Base-by-base conservation (phyloP, 2,329 filamentous ascomycete genomes). In the Paecilomyces sp. region DNA sequence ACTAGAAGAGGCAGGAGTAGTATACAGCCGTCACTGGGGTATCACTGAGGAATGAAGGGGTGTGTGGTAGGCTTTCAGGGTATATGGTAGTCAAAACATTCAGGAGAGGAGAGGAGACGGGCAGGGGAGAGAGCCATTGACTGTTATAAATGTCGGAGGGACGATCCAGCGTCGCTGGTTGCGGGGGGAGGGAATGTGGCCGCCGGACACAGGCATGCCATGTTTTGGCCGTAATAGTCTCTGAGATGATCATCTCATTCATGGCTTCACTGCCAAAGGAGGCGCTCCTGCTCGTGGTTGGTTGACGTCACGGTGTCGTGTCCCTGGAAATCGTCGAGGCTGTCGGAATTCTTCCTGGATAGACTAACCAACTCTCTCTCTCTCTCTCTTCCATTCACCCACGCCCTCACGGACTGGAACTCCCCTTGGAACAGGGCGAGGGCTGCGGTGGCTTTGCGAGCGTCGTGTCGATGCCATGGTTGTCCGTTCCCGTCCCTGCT, bases 231-330 rank as follows among this genome's bases (percentile, higher is more conserved):
- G 51, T 22, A 22, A 22, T 22, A 22, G 22, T 22, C 22, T 22
- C 22, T 22, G 18, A 22, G 3, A 28, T 28, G 25, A 28, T 28
- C 25, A 28, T 28, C 25, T 25, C 6, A 11, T 12, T 11, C n/a
- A 30, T 30, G n/a, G 51, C 15, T 15, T 18, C 41, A 18, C 22
- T 22, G 22, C 13, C 15, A 53, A 53, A 11, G 51, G 51, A 53
- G 24, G 24, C 28, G 24, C 18, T 28, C 28, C 22, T n/a, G 22
- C 7, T 9, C 15, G 7, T 53, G 51, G 51, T 54, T 54, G 34
- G 34, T 57, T 63, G 60, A 63, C 61, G 61, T 63, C 61, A 63
- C 55, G 24, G 30, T 62, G 61, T 62, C 61, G 61, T 62, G 58
- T 33, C n/a, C 13, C 24, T 25, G 51, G 52, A 28, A 51, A 31